A percentile compares a stretch with the other conserved stretches of the same genome.
Conservation (phyloP, 495 filamentous ascomycete species). For the Neurospora pannonica region DNA sequence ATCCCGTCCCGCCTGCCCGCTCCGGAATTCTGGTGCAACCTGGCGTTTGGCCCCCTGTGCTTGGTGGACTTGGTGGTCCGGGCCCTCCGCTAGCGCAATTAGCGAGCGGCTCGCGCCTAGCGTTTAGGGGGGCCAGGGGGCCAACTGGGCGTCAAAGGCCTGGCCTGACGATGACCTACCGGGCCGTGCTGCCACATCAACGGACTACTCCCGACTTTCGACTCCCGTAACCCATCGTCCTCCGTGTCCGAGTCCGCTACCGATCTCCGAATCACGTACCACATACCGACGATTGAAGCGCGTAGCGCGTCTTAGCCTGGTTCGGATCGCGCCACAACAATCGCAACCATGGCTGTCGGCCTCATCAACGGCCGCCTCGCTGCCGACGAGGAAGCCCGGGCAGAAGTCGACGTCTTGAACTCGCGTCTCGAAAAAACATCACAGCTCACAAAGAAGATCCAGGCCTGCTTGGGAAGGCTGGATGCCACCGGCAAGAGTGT, state of each 20-base stretch:
- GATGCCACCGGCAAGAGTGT: conserved; percentile 83
- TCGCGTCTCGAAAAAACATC: conserved; percentile 54
- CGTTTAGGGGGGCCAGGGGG: not conserved
- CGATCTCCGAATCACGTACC: not conserved
- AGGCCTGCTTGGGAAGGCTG: conserved; percentile 72
- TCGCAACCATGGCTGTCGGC: conserved; percentile 35
- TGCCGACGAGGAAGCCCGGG: conserved; percentile 52
- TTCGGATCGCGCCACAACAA: not conserved
- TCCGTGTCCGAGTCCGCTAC: not conserved
- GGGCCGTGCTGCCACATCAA: not conserved
- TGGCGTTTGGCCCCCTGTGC: not conserved
- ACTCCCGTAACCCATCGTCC: not conserved
- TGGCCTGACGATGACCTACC: not conserved
- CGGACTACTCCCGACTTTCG: not conserved
- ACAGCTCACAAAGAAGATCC: conserved; percentile 85
- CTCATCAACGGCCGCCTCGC: conserved; percentile 37
- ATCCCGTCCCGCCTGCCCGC: conserved; percentile 42
- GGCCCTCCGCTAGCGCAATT: not conserved
- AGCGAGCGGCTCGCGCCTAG: not conserved
- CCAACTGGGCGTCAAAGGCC: not conserved
- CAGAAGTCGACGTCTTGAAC: conserved; percentile 58
- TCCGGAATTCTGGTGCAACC: not conserved
- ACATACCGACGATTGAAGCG: not conserved
- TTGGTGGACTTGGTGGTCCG: not conserved
- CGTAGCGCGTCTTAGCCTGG: not conserved